Evolutionary conservation across 163 green algal genomes (phyloP).

Genomic region (Chlamydomonas reinhardtii): DNA sequence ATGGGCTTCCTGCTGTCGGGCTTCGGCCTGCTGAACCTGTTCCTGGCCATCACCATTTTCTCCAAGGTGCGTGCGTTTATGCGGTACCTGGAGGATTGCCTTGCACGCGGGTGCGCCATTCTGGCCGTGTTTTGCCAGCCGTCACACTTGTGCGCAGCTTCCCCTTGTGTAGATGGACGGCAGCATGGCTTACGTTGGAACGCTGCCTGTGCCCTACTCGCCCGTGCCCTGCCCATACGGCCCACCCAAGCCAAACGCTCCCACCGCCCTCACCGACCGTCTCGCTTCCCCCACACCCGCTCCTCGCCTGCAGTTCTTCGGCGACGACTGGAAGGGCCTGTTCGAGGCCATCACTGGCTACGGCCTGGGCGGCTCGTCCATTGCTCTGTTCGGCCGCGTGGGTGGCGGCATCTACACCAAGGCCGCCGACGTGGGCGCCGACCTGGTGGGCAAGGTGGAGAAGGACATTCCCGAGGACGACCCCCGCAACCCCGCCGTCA

Average conservation of each 20-base stretch:
- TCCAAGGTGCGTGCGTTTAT: slow-evolving; percentile 55
- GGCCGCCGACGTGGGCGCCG: slow-evolving; percentile 98
- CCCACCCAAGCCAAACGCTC: too few species aligned
- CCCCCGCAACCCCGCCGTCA: slow-evolving; percentile 94
- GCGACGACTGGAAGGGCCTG: slow-evolving; percentile 90
- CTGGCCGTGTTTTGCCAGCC: too few species aligned
- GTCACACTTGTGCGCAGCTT: too few species aligned
- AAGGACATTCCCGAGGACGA: slow-evolving; percentile 99
- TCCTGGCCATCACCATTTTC: slow-evolving; percentile 86
- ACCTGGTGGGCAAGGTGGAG: slow-evolving; percentile 99
- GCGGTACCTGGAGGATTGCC: too few species aligned
- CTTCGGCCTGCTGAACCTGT: slow-evolving; percentile 96
- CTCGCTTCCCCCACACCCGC: neutral
- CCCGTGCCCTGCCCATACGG: too few species aligned
- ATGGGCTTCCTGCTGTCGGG: slow-evolving; percentile 98
- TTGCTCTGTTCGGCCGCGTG: slow-evolving; percentile 99
- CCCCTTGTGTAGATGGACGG: too few species aligned
- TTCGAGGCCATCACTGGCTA: slow-evolving; percentile 98
- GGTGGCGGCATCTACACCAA: slow-evolving; percentile 99
- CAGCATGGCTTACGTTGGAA: too few species aligned
- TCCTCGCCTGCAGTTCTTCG: slow-evolving; percentile 75
- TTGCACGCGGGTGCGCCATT: too few species aligned
- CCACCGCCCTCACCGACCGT: neutral
- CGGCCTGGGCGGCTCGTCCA: slow-evolving; percentile 96
- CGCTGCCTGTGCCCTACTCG: too few species aligned